Conservation (phyloP, 441 rosid species). For the Adansonia madagascariensis region DNA sequence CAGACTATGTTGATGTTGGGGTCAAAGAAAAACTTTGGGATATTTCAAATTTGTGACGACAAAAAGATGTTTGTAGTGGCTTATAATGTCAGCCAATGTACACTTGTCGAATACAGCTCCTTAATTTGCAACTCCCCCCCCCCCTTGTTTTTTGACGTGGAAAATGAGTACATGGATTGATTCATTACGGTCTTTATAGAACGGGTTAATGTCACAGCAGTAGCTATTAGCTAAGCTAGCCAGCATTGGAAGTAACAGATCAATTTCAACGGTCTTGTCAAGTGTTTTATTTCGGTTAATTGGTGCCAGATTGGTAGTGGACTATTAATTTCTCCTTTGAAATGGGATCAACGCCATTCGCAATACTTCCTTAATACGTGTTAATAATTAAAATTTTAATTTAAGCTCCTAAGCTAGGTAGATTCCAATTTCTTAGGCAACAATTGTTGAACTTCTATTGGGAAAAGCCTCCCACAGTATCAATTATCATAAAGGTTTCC, state of each 20-base stretch:
- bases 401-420: background rate
- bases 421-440: background rate
- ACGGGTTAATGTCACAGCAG: no score
- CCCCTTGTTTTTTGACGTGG: no score
- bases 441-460: background rate
- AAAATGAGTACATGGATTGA: background rate
- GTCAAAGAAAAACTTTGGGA: slow-evolving; percentile 3
- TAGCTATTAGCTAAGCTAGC: no score
- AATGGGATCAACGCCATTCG: background rate
- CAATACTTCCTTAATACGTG: background rate
- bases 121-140: background rate
- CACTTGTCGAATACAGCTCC: slow-evolving; percentile 5
- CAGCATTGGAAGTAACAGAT: background rate
- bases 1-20: background rate
- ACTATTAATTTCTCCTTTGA: background rate
- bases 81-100: slow-evolving; percentile 12
- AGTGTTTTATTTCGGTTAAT: background rate
- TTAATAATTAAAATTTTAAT: background rate
- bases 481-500: no score
- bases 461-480: background rate
- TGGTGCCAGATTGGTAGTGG: background rate
- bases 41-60: background rate
- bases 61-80: background rate
- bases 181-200: background rate
- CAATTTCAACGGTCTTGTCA: background rate